Percentiles rank a stretch among this genome's conserved stretches.
phyloP scores from a whole-genome alignment of 495 filamentous ascomycete species.

The Penicillium lagena region DNA sequence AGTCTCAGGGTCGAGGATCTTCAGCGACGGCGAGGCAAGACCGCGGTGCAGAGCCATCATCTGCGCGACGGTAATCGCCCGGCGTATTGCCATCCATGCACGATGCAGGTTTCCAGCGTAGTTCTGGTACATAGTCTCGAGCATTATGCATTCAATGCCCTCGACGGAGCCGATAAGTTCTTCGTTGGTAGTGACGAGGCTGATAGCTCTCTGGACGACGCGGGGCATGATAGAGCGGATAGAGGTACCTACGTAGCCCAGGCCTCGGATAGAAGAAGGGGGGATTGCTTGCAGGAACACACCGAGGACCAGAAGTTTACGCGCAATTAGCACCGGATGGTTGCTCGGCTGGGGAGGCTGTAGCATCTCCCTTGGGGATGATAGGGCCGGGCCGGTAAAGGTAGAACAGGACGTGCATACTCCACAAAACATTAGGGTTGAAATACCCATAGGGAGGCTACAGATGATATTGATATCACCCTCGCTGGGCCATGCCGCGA shows the following conservation, averaged over 20 bases:
- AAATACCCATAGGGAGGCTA: conserved; percentile 18
- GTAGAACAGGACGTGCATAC: conserved; percentile 18
- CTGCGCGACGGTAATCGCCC: conserved; percentile 25
- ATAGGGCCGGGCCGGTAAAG: background rate
- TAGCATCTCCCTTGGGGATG: conserved; percentile 22
- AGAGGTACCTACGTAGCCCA: background rate
- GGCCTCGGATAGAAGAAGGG: too few species aligned
- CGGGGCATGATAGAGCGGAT: too few species aligned
- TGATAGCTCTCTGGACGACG: too few species aligned
- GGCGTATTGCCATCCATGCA: conserved; percentile 33
- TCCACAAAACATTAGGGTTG: conserved; percentile 15
- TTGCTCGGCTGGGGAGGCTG: conserved; percentile 25
- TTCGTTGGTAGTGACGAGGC: conserved; percentile 34
- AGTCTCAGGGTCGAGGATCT: conserved; percentile 9
- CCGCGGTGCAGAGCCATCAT: conserved; percentile 16
- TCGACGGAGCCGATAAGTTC: conserved; percentile 37
- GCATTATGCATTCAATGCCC: conserved; percentile 39
- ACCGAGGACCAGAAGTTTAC: conserved; percentile 36
- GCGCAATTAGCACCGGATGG: conserved; percentile 41
- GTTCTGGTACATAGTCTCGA: conserved; percentile 35
- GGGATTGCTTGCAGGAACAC: conserved; percentile 17
- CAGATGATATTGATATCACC: conserved; percentile 28
- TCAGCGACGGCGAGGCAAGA: conserved; percentile 9
- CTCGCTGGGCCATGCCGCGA: conserved; percentile 32
- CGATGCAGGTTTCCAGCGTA: conserved; percentile 38